These are phyloP conservation scores for Trichosporon ovoides DNA, from an alignment of 1,284 basidiomycete genomes.

Conservation along the genomic window DNA sequence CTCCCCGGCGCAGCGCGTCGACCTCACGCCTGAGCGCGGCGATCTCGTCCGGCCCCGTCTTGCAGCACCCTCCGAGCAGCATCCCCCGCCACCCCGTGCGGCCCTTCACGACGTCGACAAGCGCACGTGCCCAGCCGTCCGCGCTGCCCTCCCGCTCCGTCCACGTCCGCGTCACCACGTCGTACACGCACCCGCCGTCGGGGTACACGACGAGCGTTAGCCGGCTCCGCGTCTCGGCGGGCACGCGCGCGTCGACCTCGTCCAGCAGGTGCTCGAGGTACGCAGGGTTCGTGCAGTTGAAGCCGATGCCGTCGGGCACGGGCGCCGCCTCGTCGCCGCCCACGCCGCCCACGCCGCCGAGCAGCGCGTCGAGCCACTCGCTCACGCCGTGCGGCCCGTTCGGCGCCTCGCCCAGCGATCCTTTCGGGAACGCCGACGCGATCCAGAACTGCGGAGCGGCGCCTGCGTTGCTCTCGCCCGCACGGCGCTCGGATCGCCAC, in stretches of 20 bases:
- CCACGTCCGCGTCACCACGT: slow-evolving; percentile 55
- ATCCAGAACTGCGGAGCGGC: slow-evolving; percentile 65
- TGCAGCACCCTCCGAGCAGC: slow-evolving; percentile 69
- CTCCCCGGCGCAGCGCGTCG: neutral
- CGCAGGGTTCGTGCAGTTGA: slow-evolving; percentile 62
- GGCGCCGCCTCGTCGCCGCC: slow-evolving; percentile 3
- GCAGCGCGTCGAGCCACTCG: slow-evolving; percentile 35
- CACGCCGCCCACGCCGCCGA: slow-evolving; percentile 15
- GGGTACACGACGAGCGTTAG: slow-evolving; percentile 61
- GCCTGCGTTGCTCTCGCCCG: slow-evolving; percentile 9
- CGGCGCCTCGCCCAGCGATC: slow-evolving; percentile 22
- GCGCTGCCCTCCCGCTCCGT: slow-evolving; percentile 23
- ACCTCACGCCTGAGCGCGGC: slow-evolving; percentile 27
- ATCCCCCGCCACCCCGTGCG: slow-evolving; percentile 54
- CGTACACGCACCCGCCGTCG: slow-evolving; percentile 62
- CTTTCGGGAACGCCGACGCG: slow-evolving; percentile 60
- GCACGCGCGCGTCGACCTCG: slow-evolving; percentile 21
- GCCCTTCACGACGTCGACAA: slow-evolving; percentile 41
- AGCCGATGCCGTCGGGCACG: slow-evolving; percentile 57
- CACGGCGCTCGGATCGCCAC: neutral
- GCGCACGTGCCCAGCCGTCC: slow-evolving; percentile 52
- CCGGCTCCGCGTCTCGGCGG: neutral
- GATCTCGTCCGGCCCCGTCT: slow-evolving; percentile 58
- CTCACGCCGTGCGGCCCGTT: neutral
- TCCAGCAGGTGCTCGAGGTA: slow-evolving; percentile 48